These are phyloP conservation scores for Diutina neorugosa DNA, from an alignment of 1,139 yeast species.

Conservation along the genomic window DNA sequence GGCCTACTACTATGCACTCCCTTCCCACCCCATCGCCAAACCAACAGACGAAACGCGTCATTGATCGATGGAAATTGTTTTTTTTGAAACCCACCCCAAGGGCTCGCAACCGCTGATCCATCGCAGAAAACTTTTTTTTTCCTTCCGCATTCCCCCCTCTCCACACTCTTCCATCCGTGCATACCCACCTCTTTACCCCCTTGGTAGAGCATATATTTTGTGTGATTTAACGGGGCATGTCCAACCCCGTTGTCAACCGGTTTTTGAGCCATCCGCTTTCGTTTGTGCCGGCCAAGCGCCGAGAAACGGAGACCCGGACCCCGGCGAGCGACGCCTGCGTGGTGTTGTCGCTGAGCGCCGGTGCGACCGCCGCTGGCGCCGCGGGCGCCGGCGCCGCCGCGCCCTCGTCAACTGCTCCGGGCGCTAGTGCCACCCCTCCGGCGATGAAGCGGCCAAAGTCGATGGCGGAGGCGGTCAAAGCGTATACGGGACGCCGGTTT, in stretches of 20 bases:
- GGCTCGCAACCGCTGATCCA: background rate
- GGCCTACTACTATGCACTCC: no score
- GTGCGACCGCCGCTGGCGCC: background rate
- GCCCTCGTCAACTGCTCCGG: background rate
- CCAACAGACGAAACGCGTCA: no score
- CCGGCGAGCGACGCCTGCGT: constrained; percentile 25
- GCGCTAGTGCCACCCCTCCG: constrained; percentile 1
- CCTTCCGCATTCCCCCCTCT: background rate
- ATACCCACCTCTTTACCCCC: background rate
- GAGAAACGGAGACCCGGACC: constrained; percentile 12
- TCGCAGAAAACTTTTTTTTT: background rate
- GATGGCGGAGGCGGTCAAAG: constrained; percentile 52
- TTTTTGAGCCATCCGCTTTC: constrained; percentile 46
- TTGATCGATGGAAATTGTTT: no score
- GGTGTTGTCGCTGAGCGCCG: constrained; percentile 15
- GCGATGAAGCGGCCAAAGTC: constrained; percentile 26
- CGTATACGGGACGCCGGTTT: constrained; percentile 34
- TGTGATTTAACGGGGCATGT: background rate
- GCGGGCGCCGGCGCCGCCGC: background rate
- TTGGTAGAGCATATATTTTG: background rate
- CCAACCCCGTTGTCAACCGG: constrained; percentile 29
- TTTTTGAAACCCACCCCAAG: background rate
- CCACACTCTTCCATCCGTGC: background rate
- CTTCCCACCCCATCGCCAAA: no score
- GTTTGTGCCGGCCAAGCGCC: constrained; percentile 39